Evolutionary conservation across 345 rosid genomes (phyloP), one percentile per base, ranked within the genome.

Genomic region (Citrus reticulata): DNA sequence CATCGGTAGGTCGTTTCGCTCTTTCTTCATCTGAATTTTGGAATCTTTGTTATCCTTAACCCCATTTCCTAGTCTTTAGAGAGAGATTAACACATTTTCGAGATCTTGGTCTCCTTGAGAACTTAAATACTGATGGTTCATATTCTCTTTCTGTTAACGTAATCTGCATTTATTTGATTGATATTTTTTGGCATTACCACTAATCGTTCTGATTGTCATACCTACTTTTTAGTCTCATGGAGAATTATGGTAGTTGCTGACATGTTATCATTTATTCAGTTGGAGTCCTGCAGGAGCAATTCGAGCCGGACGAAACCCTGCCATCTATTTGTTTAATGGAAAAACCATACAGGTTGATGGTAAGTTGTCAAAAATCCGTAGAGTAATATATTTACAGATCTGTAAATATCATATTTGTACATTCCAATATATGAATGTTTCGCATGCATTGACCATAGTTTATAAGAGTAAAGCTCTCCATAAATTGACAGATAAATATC

Each of bases 241-340:
- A 16, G 46, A 13, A 54, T 59, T n/a, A 54, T 65, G 10, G 54
- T 39, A 58, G 74, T 79, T 70, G 63, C 77, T 82, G 72, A 83
- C 58, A 54, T 61, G 20, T 29, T 2, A n/a, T 68, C 54, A 46
- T n/a, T 82, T 79, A 73, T 82, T 78, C 90, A 95, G 98, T 84
- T 95, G 98, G 99, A 93, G 85, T 82, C 98, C 98, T 82, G 97
- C 96, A 51, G 98, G 99, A 88, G 97, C 97, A 61, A 90, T 95
- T 80, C 84, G 88, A 90, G 68, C 80, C 16, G 98, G 97, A 73
- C 79, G 74, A 54, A 93, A 93, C 84, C 99, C 99, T 46, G 99
- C 99, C 35, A 93, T 84, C 6, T 92, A 89, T 81, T 87, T 80
- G 82, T 82, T 76, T 79, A 77, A 84, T 9, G 90, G 91, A 27